Base-by-base conservation (phyloP, 192 early-diverging fungal species). In the Chytriomyces sp. region DNA sequence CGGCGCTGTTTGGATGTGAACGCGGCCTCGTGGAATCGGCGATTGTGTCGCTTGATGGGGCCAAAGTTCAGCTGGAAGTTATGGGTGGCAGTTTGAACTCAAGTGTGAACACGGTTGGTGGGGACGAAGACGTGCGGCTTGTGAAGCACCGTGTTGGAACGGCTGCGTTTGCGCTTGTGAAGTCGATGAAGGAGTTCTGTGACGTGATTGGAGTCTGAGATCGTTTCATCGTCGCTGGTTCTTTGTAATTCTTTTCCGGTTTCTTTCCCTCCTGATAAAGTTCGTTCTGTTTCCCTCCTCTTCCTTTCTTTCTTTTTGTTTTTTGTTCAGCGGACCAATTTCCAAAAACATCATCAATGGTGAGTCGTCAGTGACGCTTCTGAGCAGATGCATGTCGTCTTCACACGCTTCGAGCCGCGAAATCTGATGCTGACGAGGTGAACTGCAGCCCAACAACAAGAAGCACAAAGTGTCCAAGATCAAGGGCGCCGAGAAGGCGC, bases 401-500 rank as follows among this genome's bases (percentile, higher is more conserved):
- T n/a, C n/a, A n/a, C n/a, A n/a, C n/a, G n/a, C n/a, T n/a, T n/a
- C n/a, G n/a, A n/a, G n/a, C n/a, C n/a, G n/a, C n/a, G n/a, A n/a
- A n/a, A n/a, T n/a, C n/a, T n/a, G n/a, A n/a, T n/a, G n/a, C n/a
- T n/a, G n/a, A n/a, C n/a, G n/a, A n/a, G n/a, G n/a, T n/a, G n/a
- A 22, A 8, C 33, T 12, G 44, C 54, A 52, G 74, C 74, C 74
- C 39, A 75, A 75, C 74, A 75, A 75, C 74, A 61, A 65, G 40
- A 75, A 75, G 41, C 40, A 75, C 26, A 75, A 65, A 32, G 33
- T 75, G 25, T 40, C 25, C 56, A 75, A 75, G 58, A 75, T 75
- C 74, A 75, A 75, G 65, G 82, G 80, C 54, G 73, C 75, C 30
- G 88, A 89, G 39, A 88, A 84, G 74, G 89, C 90, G n/a, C 90